Evolutionary conservation across 75 land plant species (phyloP).

Genomic region (Pinus albicaulis): DNA sequence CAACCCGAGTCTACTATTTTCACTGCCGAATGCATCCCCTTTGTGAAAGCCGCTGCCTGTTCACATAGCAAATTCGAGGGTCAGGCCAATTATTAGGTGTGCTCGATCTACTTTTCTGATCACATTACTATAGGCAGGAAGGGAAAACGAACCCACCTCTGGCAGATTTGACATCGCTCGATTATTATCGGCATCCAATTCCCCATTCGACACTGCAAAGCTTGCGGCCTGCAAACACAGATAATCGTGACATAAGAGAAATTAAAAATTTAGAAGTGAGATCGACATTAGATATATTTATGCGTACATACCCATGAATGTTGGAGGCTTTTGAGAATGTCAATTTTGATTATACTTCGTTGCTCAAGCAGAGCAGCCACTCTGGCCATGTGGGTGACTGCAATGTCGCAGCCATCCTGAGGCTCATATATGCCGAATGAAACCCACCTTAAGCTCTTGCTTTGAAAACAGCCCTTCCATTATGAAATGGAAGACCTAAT

Average conservation of each 20-base stretch:
- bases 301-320: neutral
- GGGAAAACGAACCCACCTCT: neutral
- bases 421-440: neutral
- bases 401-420: neutral
- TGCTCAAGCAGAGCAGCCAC: neutral
- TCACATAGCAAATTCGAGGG: neutral
- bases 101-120: neutral
- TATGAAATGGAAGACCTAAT: too few relatives aligned
- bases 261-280: neutral
- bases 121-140: neutral
- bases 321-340: neutral
- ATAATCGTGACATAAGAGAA: neutral
- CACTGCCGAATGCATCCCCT: neutral
- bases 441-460: neutral
- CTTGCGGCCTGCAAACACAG: neutral
- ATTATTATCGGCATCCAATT: too few relatives aligned
- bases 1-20: neutral
- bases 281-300: neutral
- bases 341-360: neutral
- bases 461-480: neutral
- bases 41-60: slow-evolving; percentile 1
- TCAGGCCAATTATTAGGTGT: neutral
- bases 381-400: neutral
- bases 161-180: neutral
- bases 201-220: neutral